Evolutionary conservation across 768 basidiomycete species (phyloP), one percentile per base, ranked within the genome.

Genomic region (Lepiota brunneoincarnata): DNA sequence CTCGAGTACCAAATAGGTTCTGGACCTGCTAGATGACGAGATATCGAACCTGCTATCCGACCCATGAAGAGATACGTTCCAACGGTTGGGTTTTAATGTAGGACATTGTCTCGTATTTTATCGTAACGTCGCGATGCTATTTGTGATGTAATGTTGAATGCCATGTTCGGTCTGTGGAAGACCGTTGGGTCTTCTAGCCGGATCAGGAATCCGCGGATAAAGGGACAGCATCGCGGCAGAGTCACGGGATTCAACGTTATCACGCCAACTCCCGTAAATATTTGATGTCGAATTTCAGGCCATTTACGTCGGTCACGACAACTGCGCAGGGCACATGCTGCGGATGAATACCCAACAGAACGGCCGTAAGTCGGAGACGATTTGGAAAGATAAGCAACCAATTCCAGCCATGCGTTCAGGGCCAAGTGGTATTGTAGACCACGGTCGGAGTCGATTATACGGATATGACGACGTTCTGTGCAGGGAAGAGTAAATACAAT

Each of bases 181-280:
- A 31, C 11, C n/a, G n/a, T n/a, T n/a, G 6, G 31, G 17, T 5
- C 23, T 18, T 26, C 24, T n/a, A n/a, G 18, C 49, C 49, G 49
- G 49, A 41, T 50, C 49, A 50, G 18, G 21, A 26, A 28, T 41
- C 7, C 37, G 31, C 49, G 49, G 49, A 31, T 4, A 10, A 9
- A n/a, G n/a, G 46, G 38, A 31, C 31, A 50, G 49, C 6, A 40
- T 50, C 49, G 49, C 39, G 49, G 49, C 37, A 39, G 39, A n/a
- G 49, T 12, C 15, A 21, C 17, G 38, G 36, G 38, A 49, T 35
- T 17, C 35, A 28, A 17, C 14, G 37, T 26, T 26, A 50, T 7
- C 1, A 23, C n/a, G 9, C 21, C 36, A 17, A 37, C 18, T 21
- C 35, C n/a, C 6, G 9, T 28, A n/a, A n/a, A 50, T 50, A 28